Percentiles rank a stretch among this genome's conserved stretches.
Conservation (phyloP, 805 yeast species). For the Diddensiella caesifluorescens region DNA sequence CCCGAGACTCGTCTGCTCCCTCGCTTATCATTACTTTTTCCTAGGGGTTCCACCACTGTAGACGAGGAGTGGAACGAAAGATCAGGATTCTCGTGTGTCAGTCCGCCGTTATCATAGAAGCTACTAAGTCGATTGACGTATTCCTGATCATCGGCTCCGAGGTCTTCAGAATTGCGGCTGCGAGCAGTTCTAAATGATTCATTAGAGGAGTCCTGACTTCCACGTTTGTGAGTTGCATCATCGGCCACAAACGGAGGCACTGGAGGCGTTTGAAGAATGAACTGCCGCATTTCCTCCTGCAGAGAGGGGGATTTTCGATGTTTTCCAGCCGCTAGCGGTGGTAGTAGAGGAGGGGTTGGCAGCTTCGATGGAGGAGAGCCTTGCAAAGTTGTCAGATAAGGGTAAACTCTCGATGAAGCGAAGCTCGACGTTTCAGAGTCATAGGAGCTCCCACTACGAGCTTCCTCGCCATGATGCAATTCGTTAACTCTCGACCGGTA, state of each 20-base stretch:
- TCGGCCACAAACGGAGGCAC: constrained; percentile 1
- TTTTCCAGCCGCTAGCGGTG: not conserved
- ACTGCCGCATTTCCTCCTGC: constrained; percentile 7
- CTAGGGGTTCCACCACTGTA: not conserved
- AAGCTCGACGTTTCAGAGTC: constrained; percentile 4
- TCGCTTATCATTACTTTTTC: constrained; percentile 6
- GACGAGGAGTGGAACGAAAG: constrained; percentile 1
- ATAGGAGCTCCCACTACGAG: not conserved
- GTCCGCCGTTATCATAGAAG: not conserved
- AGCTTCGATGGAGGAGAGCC: constrained; percentile 1
- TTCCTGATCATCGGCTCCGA: not conserved
- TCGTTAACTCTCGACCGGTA: constrained; percentile 10
- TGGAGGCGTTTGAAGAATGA: constrained; percentile 7
- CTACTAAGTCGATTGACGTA: not conserved
- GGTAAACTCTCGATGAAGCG: not conserved
- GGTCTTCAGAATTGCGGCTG: not conserved
- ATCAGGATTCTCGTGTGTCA: not conserved
- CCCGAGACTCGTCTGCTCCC: constrained; percentile 3
- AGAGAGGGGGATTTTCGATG: constrained; percentile 4
- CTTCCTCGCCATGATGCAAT: constrained; percentile 3
- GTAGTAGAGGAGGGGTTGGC: constrained; percentile 11
- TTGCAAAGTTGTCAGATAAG: not conserved
- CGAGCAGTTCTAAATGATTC: constrained; percentile 20
- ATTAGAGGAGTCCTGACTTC: constrained; percentile 16
- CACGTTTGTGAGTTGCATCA: not conserved